Evolutionary conservation across 257 asterid species (phyloP).

Genomic region (Nicotiana attenuata): DNA sequence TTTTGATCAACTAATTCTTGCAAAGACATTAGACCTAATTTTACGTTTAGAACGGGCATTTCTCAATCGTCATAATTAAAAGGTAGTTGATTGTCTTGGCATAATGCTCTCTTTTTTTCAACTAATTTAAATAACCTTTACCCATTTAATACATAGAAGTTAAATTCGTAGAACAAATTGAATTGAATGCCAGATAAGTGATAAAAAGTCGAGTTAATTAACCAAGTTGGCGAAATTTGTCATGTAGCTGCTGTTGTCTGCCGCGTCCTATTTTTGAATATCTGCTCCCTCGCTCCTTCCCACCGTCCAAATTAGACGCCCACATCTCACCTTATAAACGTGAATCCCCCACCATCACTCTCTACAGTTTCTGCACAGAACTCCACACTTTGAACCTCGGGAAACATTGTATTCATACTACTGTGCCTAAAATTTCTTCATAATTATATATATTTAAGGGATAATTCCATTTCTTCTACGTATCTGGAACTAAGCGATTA

Average conservation of each 20-base stretch:
- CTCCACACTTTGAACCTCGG: background rate
- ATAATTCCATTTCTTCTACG: background rate
- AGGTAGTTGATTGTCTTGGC: background rate
- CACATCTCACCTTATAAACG: background rate
- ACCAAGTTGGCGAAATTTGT: slow-evolving; percentile 21
- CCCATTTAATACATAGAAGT: too few relatives aligned
- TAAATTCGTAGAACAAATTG: too few relatives aligned
- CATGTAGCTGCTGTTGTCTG: slow-evolving; percentile 42
- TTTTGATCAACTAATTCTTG: slow-evolving; percentile 7
- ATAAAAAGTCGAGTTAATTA: slow-evolving; percentile 12
- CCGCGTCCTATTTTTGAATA: slow-evolving; percentile 34
- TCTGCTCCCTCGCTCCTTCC: slow-evolving; percentile 12
- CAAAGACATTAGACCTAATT: slow-evolving; percentile 15
- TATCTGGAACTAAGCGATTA: background rate
- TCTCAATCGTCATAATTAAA: background rate
- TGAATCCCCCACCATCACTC: slow-evolving; percentile 8
- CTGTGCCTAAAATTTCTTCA: background rate
- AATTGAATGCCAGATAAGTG: background rate
- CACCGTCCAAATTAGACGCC: background rate
- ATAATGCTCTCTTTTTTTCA: background rate
- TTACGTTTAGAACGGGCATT: background rate
- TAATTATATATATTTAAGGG: background rate
- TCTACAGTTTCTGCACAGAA: background rate
- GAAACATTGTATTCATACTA: background rate
- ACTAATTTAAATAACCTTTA: too few relatives aligned